These are phyloP conservation scores for Oleoguttula mirabilis DNA, from an alignment of 495 filamentous ascomycete genomes.

Conservation along the genomic window DNA sequence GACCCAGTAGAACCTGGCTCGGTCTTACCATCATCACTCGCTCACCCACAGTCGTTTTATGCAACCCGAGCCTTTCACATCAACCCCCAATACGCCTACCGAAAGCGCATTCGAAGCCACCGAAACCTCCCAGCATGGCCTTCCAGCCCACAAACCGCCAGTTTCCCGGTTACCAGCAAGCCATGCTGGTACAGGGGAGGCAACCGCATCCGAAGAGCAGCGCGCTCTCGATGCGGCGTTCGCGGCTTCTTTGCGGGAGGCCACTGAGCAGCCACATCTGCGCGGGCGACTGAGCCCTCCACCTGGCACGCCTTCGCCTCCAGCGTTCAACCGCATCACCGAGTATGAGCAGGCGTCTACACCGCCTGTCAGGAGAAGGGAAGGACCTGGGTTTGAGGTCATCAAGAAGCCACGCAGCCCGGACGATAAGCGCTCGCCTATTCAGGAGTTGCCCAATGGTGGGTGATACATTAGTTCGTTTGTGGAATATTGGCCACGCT, in stretches of 20 bases:
- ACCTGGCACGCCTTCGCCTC: slow-evolving; percentile 28
- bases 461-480: slow-evolving; percentile 31
- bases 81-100: slow-evolving; percentile 42
- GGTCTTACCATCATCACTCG: slow-evolving; percentile 42
- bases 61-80: slow-evolving; percentile 66
- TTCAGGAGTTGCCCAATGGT: slow-evolving; percentile 76
- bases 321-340: slow-evolving; percentile 49
- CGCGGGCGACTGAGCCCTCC: slow-evolving; percentile 25
- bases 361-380: slow-evolving; percentile 34
- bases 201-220: slow-evolving; percentile 7
- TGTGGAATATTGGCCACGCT: slow-evolving; percentile 3
- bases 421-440: slow-evolving; percentile 30
- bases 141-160: slow-evolving; percentile 30
- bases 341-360: slow-evolving; percentile 56
- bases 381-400: slow-evolving; percentile 49
- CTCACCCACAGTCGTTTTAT: slow-evolving; percentile 55
- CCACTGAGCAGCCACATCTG: background rate
- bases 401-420: slow-evolving; percentile 41
- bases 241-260: slow-evolving; percentile 12
- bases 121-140: slow-evolving; percentile 63
- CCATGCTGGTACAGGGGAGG: slow-evolving; percentile 6
- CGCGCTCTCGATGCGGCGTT: slow-evolving; percentile 14
- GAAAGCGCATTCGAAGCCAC: slow-evolving; percentile 31
- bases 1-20: slow-evolving; percentile 44
- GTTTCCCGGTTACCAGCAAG: slow-evolving; percentile 21